These are phyloP conservation scores for Thraustochytrium sp. DNA, from an alignment of 352 stramenopile species.

Conservation along the genomic window DNA sequence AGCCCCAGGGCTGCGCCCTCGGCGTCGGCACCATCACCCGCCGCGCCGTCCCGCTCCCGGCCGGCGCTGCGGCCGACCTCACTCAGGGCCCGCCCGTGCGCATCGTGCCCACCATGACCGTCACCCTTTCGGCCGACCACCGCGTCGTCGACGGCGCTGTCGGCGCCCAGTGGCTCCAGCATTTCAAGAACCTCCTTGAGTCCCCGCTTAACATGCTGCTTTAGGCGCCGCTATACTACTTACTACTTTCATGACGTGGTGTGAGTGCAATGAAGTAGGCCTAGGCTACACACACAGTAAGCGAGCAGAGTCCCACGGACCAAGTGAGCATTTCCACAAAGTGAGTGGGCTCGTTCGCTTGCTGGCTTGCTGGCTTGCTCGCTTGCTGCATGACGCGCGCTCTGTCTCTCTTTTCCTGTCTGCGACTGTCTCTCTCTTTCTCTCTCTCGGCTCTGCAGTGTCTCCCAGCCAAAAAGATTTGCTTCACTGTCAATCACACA, in stretches of 20 bases:
- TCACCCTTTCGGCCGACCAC: slow-evolving; percentile 93
- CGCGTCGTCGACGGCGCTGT: slow-evolving; percentile 93
- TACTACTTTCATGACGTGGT: no score
- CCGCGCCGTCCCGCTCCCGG: slow-evolving; percentile 72
- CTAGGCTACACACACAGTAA: no score
- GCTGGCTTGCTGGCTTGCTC: background rate
- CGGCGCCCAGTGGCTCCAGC: slow-evolving; percentile 86
- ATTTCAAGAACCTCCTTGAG: slow-evolving; percentile 93
- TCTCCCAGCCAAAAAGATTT: no score
- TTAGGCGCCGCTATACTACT: no score
- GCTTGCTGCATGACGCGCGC: background rate
- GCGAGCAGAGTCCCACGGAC: no score
- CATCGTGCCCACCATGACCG: slow-evolving; percentile 80
- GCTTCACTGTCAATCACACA: no score
- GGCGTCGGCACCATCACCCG: slow-evolving; percentile 88
- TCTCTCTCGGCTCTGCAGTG: no score
- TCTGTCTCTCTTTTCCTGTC: no score
- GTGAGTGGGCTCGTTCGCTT: background rate
- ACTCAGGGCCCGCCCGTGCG: background rate
- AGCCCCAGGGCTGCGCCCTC: slow-evolving; percentile 83
- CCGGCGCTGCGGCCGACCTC: background rate
- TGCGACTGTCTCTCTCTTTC: no score
- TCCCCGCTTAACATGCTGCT: slow-evolving; percentile 93
- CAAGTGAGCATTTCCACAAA: no score
- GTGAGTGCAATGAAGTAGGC: no score